A percentile compares a stretch with the other conserved stretches of the same genome.
These are phyloP conservation scores for Neoboletus subvelutipes DNA, from an alignment of 768 basidiomycete genomes.

Conservation along the genomic window DNA sequence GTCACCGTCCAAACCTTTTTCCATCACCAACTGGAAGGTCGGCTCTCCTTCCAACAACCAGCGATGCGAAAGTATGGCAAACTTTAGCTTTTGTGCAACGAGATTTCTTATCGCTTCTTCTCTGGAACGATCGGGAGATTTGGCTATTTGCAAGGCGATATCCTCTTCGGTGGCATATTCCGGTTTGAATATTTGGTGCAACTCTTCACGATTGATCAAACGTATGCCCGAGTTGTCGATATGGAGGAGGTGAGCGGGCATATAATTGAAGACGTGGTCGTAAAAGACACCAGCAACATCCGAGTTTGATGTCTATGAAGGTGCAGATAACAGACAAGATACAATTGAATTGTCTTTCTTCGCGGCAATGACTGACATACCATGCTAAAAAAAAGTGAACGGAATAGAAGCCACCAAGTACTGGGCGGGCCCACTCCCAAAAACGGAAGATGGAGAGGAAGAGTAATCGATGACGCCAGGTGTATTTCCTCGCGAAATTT, in stretches of 20 bases:
- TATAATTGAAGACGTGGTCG: too few species aligned
- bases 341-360: not conserved
- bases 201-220: conserved; percentile 10
- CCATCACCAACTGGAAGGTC: conserved; percentile 11
- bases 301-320: too few species aligned
- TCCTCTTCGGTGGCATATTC: conserved; percentile 9
- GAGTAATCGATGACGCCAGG: too few species aligned
- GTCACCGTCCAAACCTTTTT: not conserved
- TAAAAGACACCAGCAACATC: too few species aligned
- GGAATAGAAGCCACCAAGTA: too few species aligned
- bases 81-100: conserved; percentile 11
- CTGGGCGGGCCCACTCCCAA: not conserved
- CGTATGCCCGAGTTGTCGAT: too few species aligned
- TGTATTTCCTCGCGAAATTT: not conserved
- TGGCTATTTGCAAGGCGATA: not conserved
- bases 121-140: conserved; percentile 3
- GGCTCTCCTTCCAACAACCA: conserved; percentile 14
- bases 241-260: too few species aligned
- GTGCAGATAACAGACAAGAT: too few species aligned
- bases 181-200: conserved; percentile 12
- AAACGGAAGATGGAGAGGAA: not conserved
- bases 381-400: not conserved
- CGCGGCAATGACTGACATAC: not conserved
- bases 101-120: conserved; percentile 3
- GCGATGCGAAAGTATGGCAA: conserved; percentile 18